Percentiles rank a stretch among this genome's conserved stretches.
Conservation (phyloP, 1,284 basidiomycete genomes). For the Austroboletus olivaceoglutinosus region DNA sequence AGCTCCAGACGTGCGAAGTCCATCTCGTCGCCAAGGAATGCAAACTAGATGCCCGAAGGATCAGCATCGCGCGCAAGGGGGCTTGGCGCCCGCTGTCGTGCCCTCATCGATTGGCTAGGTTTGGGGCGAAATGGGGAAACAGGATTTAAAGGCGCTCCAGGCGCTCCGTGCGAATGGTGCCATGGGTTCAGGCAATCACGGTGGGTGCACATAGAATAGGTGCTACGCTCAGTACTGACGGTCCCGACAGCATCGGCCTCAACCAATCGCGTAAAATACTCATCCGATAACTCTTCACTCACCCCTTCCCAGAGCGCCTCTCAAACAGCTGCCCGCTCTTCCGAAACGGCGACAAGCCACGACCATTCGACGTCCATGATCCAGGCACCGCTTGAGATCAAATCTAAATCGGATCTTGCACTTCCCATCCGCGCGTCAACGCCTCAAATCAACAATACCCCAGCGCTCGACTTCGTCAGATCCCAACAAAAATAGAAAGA, state of each 20-base stretch:
- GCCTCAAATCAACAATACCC: no score
- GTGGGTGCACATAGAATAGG: no score
- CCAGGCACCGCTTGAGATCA: no score
- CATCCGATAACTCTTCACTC: conserved; percentile 51
- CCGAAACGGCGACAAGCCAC: conserved; percentile 11
- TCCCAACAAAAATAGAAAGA: no score
- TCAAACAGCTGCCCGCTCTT: conserved; percentile 33
- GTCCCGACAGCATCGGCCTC: not conserved
- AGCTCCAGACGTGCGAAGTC: conserved; percentile 74
- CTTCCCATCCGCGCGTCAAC: conserved; percentile 29
- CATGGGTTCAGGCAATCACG: no score
- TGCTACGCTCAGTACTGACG: not conserved
- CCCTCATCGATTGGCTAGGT: conserved; percentile 60
- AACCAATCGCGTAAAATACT: conserved; percentile 7
- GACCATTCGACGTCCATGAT: conserved; percentile 3
- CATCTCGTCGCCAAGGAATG: conserved; percentile 66
- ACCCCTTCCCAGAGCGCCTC: conserved; percentile 69
- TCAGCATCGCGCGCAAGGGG: conserved; percentile 57
- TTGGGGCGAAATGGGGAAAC: conserved; percentile 65
- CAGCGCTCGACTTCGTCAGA: no score
- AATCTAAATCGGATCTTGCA: conserved; percentile 35
- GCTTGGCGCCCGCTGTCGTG: conserved; percentile 56
- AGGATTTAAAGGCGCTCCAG: conserved; percentile 47
- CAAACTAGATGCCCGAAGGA: conserved; percentile 53
- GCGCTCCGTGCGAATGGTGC: conserved; percentile 7